Conservation (phyloP, 495 filamentous ascomycete genomes). For the Neurospora sp. region DNA sequence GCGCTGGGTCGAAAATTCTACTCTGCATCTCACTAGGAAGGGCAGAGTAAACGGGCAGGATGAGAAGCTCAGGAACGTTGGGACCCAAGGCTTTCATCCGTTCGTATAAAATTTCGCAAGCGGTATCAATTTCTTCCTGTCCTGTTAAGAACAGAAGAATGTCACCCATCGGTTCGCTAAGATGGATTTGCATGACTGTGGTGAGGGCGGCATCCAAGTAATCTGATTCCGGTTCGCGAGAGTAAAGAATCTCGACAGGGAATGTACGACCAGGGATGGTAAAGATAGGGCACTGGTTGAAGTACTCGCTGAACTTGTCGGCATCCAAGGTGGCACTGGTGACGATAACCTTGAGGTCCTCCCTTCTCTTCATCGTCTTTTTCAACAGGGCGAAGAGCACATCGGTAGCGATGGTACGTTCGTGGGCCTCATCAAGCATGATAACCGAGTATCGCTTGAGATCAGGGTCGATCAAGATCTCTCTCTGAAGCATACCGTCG, state of each 20-base stretch:
- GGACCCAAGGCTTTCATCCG: constrained; percentile 93
- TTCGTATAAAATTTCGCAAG: constrained; percentile 85
- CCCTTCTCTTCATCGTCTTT: constrained; percentile 76
- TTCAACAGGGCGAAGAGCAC: constrained; percentile 90
- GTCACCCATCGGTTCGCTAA: constrained; percentile 82
- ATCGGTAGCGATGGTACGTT: constrained; percentile 92
- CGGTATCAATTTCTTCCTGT: constrained; percentile 95
- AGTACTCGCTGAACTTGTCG: constrained; percentile 94
- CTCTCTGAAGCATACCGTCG: constrained; percentile 93
- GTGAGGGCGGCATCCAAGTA: constrained; percentile 93
- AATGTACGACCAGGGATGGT: constrained; percentile 91
- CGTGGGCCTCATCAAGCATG: constrained; percentile 98
- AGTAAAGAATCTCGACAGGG: constrained; percentile 92
- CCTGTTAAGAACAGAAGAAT: constrained; percentile 95
- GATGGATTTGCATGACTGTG: constrained; percentile 96
- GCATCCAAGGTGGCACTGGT: constrained; percentile 95
- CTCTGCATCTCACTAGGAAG: constrained; percentile 91
- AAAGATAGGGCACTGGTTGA: constrained; percentile 90
- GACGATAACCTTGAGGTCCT: constrained; percentile 89
- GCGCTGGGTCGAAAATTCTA: constrained; percentile 86
- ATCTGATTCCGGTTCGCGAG: constrained; percentile 86
- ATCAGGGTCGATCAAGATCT: constrained; percentile 84
- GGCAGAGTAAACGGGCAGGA: constrained; percentile 89
- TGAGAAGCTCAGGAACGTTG: constrained; percentile 81
- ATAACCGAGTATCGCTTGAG: constrained; percentile 86